These are phyloP conservation scores for Candida pseudofarinosa DNA, from an alignment of 805 yeast genomes.

Conservation along the genomic window DNA sequence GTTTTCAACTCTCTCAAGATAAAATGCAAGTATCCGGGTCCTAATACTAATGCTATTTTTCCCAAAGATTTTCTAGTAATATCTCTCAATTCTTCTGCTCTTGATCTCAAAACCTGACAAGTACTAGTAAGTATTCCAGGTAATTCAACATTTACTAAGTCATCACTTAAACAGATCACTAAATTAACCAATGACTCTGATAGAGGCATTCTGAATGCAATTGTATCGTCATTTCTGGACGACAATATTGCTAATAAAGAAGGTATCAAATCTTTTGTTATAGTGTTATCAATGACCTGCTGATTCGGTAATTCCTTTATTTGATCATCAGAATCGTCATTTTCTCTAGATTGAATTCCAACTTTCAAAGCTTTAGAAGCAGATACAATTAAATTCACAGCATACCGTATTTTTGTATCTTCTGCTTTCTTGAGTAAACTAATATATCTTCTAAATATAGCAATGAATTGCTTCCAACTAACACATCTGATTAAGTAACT, in stretches of 20 bases:
- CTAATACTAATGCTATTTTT: conserved; percentile 59
- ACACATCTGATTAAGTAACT: conserved; percentile 54
- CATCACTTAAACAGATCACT: conserved; percentile 57
- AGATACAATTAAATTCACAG: conserved; percentile 55
- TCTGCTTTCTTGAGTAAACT: conserved; percentile 35
- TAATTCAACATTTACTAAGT: conserved; percentile 51
- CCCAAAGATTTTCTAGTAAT: conserved; percentile 74
- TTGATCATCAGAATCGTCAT: conserved; percentile 11
- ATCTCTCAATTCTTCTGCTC: conserved; percentile 85
- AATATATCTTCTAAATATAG: conserved; percentile 67
- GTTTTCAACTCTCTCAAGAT: conserved; percentile 72
- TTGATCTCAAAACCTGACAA: conserved; percentile 84
- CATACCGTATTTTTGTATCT: conserved; percentile 47
- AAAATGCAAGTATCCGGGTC: conserved; percentile 69
- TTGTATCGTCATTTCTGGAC: conserved; percentile 73
- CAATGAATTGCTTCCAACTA: conserved; percentile 77
- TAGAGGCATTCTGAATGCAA: conserved; percentile 69
- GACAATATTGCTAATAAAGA: conserved; percentile 56
- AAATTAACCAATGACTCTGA: conserved; percentile 76
- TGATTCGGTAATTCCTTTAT: conserved; percentile 26
- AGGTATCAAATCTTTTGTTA: conserved; percentile 57
- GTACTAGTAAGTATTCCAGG: conserved; percentile 82
- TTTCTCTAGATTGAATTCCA: conserved; percentile 21
- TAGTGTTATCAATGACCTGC: conserved; percentile 28
- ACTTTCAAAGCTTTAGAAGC: conserved; percentile 47